Evolutionary conservation across 2,329 filamentous ascomycete species (phyloP), one percentile per base, ranked within the genome.

Genomic region (Pseudogymnoascus sp.): DNA sequence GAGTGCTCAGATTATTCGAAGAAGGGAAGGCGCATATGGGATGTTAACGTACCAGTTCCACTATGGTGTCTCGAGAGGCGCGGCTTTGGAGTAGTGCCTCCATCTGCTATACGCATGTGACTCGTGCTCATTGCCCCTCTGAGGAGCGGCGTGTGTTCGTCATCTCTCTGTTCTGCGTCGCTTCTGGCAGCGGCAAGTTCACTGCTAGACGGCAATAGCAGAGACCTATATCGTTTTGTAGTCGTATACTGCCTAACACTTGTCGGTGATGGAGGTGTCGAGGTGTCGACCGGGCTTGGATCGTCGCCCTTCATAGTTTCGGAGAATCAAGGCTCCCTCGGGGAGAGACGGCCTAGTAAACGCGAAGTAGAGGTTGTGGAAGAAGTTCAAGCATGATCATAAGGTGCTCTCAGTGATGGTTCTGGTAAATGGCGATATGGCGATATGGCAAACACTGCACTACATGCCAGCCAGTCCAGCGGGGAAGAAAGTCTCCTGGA

Each of bases 81-180:
- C 60, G 66, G 67, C 29, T 66, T 66, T 40, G 64, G 67, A 54
- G 11, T 61, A 18, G 69, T 67, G 10, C 60, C 26, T 2, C 66
- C 57, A 11, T 62, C 66, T 37, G 66, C 66, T 37, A 69, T 67
- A 11, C 70, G 26, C 62, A 69, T 70, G 62, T 71, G 69, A 60
- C 70, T 66, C 26, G 70, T 70, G n/a, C 70, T 68, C 5, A 68
- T 67, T 16, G 67, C 69, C 61, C 66, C 68, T 36, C 63, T 64
- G 6, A 71, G 66, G 4, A 71, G 65, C 16, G 69, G 69, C 11
- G 69, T 71, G 62, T 71, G 67, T 67, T 73, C 71, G 63, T 73
- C 69, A 21, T 64, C 47, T 37, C 18, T 21, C 29, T 62, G 62
- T 23, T 47, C 31, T 14, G 57, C 62, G 11, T 61, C 31, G 10